These are phyloP conservation scores for Arabidopsis arenosa DNA, from an alignment of 345 rosid genomes.

Conservation along the genomic window DNA sequence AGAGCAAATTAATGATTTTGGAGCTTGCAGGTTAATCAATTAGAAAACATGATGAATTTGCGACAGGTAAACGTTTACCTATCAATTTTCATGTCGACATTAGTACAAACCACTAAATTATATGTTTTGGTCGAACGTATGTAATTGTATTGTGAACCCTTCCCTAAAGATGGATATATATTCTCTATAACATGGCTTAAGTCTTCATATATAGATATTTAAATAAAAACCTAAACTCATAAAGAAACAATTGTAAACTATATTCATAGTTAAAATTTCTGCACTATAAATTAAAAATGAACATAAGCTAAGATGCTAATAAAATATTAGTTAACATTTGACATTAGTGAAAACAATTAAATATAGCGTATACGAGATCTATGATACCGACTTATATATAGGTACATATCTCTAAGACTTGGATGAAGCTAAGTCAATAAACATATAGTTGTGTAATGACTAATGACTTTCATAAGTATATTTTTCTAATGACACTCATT, in stretches of 20 bases:
- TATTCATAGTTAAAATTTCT: background rate
- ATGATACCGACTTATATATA: background rate
- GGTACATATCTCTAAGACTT: background rate
- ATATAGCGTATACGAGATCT: constrained; percentile 1
- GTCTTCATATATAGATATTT: background rate
- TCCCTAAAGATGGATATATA: too few relatives aligned
- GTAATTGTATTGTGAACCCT: background rate
- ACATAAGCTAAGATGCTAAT: background rate
- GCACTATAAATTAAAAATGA: background rate
- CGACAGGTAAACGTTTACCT: too few relatives aligned
- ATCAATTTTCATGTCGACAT: too few relatives aligned
- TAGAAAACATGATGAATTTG: too few relatives aligned
- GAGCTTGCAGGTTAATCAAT: too few relatives aligned
- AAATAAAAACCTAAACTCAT: background rate
- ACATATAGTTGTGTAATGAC: background rate
- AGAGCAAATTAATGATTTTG: too few relatives aligned
- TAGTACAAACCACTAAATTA: too few relatives aligned
- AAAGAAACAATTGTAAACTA: background rate
- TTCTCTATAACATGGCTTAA: background rate
- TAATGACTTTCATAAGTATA: background rate
- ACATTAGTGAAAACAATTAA: background rate
- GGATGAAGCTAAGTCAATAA: constrained; percentile 1
- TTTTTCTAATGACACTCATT: constrained; percentile 11
- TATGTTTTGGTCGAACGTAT: background rate
- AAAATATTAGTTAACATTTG: background rate